Percentiles rank a stretch among this genome's conserved stretches.
Evolutionary conservation across 768 basidiomycete genomes (phyloP).

Genomic region (Tricholoma saponaceum): DNA sequence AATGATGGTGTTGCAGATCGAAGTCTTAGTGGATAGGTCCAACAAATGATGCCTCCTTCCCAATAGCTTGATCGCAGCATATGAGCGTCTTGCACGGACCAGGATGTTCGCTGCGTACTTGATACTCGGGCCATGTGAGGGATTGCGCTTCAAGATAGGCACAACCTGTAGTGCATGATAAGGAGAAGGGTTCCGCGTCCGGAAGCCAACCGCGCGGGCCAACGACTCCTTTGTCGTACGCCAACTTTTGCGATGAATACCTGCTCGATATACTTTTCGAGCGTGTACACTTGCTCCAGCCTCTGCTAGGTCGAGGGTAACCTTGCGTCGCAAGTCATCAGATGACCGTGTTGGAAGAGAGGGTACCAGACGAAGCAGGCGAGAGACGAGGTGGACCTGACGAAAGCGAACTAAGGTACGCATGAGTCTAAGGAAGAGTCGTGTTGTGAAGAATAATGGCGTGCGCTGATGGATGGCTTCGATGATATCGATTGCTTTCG

Average conservation of each 20-base stretch:
- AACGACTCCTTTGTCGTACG: conserved; percentile 22
- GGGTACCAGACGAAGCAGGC: conserved; percentile 21
- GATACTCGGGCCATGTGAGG: conserved; percentile 21
- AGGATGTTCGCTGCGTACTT: conserved; percentile 34
- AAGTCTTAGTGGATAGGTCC: conserved; percentile 30
- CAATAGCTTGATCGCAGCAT: conserved; percentile 42
- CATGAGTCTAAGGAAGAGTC: conserved; percentile 35
- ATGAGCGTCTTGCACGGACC: conserved; percentile 36
- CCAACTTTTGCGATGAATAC: conserved; percentile 4
- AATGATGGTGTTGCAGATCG: conserved; percentile 55
- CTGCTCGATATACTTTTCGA: conserved; percentile 11
- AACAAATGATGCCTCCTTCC: conserved; percentile 21
- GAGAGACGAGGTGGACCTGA: conserved; percentile 31
- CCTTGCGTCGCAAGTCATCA: conserved; percentile 27
- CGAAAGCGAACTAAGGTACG: conserved; percentile 36
- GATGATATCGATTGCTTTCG: conserved; percentile 34
- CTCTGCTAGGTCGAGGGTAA: conserved; percentile 24
- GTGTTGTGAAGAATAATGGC: conserved; percentile 36
- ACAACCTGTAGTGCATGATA: conserved; percentile 16
- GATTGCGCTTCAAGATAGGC: conserved; percentile 20
- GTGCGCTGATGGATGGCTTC: conserved; percentile 29
- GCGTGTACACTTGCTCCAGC: conserved; percentile 29
- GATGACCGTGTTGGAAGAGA: conserved; percentile 16
- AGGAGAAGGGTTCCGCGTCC: conserved; percentile 13
- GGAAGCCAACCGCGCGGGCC: conserved; percentile 21